Evolutionary conservation across 768 basidiomycete species (phyloP).

Genomic region (Boletus reticulatus): DNA sequence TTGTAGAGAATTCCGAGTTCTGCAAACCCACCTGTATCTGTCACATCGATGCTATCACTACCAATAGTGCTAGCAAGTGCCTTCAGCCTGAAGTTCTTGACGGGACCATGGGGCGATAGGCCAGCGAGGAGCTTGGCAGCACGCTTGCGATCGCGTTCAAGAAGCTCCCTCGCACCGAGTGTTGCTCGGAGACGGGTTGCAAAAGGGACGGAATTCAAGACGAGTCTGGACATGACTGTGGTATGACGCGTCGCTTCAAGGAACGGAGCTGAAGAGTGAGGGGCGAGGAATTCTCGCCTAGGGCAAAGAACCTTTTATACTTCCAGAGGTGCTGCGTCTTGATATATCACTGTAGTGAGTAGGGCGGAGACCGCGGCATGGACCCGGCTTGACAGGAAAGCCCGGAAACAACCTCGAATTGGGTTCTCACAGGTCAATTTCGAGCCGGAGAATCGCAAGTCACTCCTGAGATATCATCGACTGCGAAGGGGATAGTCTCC

Average conservation of each 20-base stretch:
- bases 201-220: conserved; percentile 44
- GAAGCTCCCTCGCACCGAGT: conserved; percentile 45
- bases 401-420: not conserved
- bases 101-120: conserved; percentile 53
- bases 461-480: not conserved
- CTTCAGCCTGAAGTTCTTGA: conserved; percentile 24
- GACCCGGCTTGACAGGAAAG: not conserved
- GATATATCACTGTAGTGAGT: not conserved
- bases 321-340: not conserved
- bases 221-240: conserved; percentile 35
- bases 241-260: not conserved
- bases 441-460: not conserved
- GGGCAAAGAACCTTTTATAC: conserved; percentile 19
- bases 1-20: not conserved
- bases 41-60: conserved; percentile 47
- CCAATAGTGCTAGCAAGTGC: conserved; percentile 2
- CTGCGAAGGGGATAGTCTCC: not conserved
- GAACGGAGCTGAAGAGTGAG: not conserved
- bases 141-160: conserved; percentile 52
- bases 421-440: not conserved
- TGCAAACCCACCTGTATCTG: conserved; percentile 43
- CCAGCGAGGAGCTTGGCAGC: conserved; percentile 56
- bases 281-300: not conserved
- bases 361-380: not conserved
- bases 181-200: conserved; percentile 38